Evolutionary conservation across 768 basidiomycete genomes (phyloP), one percentile per base, ranked within the genome.

Genomic region (Termitomyces eurrhizus): DNA sequence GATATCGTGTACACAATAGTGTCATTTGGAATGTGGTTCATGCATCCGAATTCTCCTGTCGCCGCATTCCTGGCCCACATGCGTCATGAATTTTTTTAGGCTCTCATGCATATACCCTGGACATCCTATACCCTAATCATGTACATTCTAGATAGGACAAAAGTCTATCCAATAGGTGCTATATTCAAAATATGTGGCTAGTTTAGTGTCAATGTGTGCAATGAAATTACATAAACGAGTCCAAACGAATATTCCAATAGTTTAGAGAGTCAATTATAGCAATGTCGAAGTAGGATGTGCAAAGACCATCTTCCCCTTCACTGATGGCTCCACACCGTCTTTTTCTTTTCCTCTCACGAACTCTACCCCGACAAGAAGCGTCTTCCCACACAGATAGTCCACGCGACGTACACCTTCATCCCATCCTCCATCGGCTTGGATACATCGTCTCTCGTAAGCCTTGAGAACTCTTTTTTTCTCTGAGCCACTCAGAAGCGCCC

Each of bases 311-410:
- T 77, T 82, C 52, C 82, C 83, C 2, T 74, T 74, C 52, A 75
- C 68, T 44, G 69, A 69, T n/a, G 44, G 33, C 13, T 69, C 57
- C 70, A 42, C 45, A 24, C 44, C 59, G 7, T 53, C 37, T 9
- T 59, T 58, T 32, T 56, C 54, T 21, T 33, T 73, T 69, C 8
- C 70, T 66, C 79, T 83, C 66, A 81, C 78, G 60, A 86, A 77
- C 66, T 87, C 85, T 62, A 89, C 77, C 29, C 88, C 88, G 36
- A 84, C 75, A 41, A 89, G 68, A 50, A 76, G 73, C 36, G 83
- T 86, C 67, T 85, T 87, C 36, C 80, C 78, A 21, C 83, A 83
- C 49, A 89, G 74, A 80, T 83, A 88, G 72, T 89, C 88, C 14
- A 89, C 70, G 53, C 88, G 74, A 50, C 85, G 78, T 33, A 90